A percentile compares a stretch with the other conserved stretches of the same genome.
Evolutionary conservation across 371 early-diverging fungal genomes (phyloP).

Genomic region (Mucor velutinosus): DNA sequence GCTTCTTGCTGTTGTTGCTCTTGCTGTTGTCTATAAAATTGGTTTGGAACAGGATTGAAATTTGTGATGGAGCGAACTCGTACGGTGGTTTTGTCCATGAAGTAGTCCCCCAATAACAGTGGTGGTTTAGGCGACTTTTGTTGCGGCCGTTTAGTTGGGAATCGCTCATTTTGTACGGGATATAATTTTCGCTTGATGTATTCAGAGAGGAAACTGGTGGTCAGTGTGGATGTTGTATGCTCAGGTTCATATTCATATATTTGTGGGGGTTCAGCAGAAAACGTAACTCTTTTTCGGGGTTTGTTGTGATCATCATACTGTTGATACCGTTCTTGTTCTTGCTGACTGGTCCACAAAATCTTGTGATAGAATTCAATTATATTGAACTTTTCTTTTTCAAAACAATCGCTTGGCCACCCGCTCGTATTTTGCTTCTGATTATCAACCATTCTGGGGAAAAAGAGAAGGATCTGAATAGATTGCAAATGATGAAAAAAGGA

Average conservation of each 20-base stretch:
- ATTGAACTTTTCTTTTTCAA: conserved; percentile 3
- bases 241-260: conserved; percentile 24
- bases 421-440: neutral
- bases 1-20: neutral
- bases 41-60: conserved; percentile 13
- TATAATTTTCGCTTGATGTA: neutral
- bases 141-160: neutral
- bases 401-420: neutral
- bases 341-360: conserved; percentile 20
- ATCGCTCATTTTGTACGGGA: conserved; percentile 1
- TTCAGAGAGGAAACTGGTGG: neutral
- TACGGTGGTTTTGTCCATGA: neutral
- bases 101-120: neutral
- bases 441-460: neutral
- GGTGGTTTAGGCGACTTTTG: neutral
- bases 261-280: conserved; percentile 16
- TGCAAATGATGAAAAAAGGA: neutral
- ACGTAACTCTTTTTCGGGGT: conserved; percentile 7
- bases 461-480: neutral
- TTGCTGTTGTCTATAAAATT: neutral
- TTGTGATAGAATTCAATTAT: conserved; percentile 19
- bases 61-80: conserved; percentile 4
- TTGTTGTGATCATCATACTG: neutral
- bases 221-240: neutral
- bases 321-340: neutral